phyloP scores from a whole-genome alignment of 495 filamentous ascomycete genomes.

The Hypoxylon trugodes region DNA sequence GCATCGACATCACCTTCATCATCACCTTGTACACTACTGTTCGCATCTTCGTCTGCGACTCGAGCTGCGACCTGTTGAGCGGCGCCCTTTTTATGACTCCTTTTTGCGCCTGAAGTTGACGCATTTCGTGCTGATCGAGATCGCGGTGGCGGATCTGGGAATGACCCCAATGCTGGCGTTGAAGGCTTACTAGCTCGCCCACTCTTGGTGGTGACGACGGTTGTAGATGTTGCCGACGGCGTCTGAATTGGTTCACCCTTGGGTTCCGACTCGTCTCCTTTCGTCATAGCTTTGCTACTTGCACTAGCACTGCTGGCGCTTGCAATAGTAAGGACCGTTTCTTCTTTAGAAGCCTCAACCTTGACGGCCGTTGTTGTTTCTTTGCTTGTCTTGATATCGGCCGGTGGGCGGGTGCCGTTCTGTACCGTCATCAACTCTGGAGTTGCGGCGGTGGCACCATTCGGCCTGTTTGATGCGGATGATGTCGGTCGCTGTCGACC shows the following conservation, averaged over 20 bases:
- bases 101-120: constrained; percentile 57
- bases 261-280: constrained; percentile 41
- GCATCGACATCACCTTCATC: constrained; percentile 73
- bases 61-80: constrained; percentile 47
- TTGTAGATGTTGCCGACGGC: constrained; percentile 35
- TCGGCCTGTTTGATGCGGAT: constrained; percentile 63
- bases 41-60: constrained; percentile 48
- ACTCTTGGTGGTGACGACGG: constrained; percentile 60
- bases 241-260: constrained; percentile 49
- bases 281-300: constrained; percentile 38
- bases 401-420: constrained; percentile 38
- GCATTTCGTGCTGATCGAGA: constrained; percentile 50
- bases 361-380: constrained; percentile 47
- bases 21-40: constrained; percentile 47
- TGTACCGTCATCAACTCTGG: constrained; percentile 45
- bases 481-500: constrained; percentile 67
- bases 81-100: constrained; percentile 75
- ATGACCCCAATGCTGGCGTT: constrained; percentile 61
- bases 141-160: constrained; percentile 55
- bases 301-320: constrained; percentile 38
- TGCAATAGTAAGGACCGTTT: constrained; percentile 31
- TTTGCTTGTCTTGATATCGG: constrained; percentile 50
- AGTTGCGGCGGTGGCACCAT: constrained; percentile 43
- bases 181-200: constrained; percentile 71
- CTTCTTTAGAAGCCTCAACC: constrained; percentile 43